Evolutionary conservation across 352 stramenopile genomes (phyloP).

Genomic region (Pythium sukuiense): DNA sequence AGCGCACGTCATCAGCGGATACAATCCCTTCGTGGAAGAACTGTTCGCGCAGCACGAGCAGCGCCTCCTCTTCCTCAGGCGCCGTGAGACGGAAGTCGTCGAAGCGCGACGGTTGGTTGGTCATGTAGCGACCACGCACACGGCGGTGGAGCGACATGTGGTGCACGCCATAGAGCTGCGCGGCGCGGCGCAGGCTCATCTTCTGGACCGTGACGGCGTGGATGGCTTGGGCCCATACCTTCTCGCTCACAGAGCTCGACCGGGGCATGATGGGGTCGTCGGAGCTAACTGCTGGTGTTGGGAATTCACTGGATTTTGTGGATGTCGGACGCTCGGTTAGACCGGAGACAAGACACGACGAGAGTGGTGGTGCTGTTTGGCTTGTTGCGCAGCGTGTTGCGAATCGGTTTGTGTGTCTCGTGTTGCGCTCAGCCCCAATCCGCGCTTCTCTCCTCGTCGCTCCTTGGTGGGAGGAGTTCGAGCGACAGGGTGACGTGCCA

Average conservation of each 20-base stretch:
- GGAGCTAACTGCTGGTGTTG: not conserved
- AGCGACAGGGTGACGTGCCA: constrained; percentile 17
- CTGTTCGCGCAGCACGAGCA: constrained; percentile 51
- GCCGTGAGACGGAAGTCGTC: constrained; percentile 37
- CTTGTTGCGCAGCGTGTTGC: constrained; percentile 13
- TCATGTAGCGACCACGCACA: constrained; percentile 36
- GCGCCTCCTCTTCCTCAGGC: constrained; percentile 44
- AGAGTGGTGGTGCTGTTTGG: constrained; percentile 6
- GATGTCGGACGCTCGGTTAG: not conserved
- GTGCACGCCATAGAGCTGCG: constrained; percentile 61
- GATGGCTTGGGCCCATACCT: constrained; percentile 56
- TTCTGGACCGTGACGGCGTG: constrained; percentile 62
- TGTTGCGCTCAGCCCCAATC: not conserved
- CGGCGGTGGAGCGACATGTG: constrained; percentile 61
- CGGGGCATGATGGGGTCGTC: constrained; percentile 29
- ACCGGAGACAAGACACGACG: not conserved
- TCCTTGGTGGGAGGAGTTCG: not conserved
- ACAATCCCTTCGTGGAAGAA: constrained; percentile 40
- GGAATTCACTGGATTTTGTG: not conserved
- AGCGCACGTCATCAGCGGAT: constrained; percentile 43
- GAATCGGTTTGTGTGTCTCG: constrained; percentile 16
- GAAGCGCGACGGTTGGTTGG: constrained; percentile 18
- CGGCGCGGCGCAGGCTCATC: constrained; percentile 50
- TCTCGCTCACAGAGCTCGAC: constrained; percentile 38
- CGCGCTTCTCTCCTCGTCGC: too few relatives aligned